Evolutionary conservation across 2,329 filamentous ascomycete species (phyloP).

Genomic region (Aspergillus viridinutans): DNA sequence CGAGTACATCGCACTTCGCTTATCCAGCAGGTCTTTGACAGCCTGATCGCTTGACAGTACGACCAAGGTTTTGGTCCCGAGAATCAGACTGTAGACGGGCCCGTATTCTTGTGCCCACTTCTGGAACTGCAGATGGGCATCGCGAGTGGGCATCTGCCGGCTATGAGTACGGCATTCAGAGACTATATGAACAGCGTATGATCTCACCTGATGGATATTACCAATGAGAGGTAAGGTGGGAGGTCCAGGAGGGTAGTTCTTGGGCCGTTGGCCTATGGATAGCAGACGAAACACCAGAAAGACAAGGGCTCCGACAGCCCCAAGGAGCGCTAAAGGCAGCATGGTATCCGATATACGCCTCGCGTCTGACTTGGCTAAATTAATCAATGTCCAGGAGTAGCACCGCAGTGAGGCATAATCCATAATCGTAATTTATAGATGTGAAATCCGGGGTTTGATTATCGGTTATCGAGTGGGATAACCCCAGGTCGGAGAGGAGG

Average conservation of each 20-base stretch:
- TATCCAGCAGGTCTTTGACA: conserved; percentile 52
- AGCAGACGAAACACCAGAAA: not conserved
- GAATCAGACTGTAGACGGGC: conserved; percentile 49
- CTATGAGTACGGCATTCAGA: not conserved
- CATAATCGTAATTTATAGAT: not conserved
- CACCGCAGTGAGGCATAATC: not conserved
- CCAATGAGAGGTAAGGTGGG: conserved; percentile 50
- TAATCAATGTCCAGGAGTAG: too few species aligned
- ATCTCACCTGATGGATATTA: conserved; percentile 43
- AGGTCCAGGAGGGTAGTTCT: conserved; percentile 47
- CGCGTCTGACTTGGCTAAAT: not conserved
- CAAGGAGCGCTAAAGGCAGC: not conserved
- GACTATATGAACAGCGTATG: not conserved
- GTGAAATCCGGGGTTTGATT: not conserved
- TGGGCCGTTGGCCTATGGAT: conserved; percentile 24
- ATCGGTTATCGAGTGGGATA: not conserved
- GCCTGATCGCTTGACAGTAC: conserved; percentile 45
- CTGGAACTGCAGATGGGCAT: conserved; percentile 46
- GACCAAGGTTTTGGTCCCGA: conserved; percentile 47
- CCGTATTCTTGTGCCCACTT: conserved; percentile 53
- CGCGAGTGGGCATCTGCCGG: conserved; percentile 38
- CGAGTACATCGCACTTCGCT: conserved; percentile 49
- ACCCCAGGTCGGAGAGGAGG: not conserved
- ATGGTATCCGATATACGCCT: not conserved
- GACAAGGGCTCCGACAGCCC: not conserved